Conservation (phyloP, 148 eudicot genomes). For the Polygonum maritimum region DNA sequence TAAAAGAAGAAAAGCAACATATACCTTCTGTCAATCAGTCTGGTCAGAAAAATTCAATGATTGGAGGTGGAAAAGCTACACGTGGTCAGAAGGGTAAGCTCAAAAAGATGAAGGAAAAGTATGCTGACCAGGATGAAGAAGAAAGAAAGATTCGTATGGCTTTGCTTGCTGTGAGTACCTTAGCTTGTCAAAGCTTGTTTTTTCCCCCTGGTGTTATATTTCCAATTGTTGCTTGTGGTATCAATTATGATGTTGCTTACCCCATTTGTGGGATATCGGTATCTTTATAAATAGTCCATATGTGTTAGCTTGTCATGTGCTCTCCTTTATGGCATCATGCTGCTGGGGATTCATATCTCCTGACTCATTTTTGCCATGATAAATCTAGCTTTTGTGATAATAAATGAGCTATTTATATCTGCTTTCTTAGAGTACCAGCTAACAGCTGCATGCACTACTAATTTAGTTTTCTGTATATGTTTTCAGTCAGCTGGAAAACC, state of each 20-base stretch:
- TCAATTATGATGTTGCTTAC: not conserved
- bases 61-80: constrained; percentile 53
- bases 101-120: constrained; percentile 94
- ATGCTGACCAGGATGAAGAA: constrained; percentile 95
- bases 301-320: not conserved
- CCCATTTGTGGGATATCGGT: not conserved
- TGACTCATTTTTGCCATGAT: not conserved
- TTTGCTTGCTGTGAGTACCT: constrained; percentile 74
- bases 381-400: not conserved
- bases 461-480: constrained; percentile 12
- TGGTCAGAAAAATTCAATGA: constrained; percentile 32
- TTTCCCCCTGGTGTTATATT: not conserved
- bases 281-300: not conserved
- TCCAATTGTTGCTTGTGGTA: not conserved
- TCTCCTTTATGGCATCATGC: not conserved
- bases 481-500: constrained; percentile 68
- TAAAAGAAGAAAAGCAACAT: constrained; percentile 28
- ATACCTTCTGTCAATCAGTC: constrained; percentile 24
- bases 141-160: constrained; percentile 91
- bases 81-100: constrained; percentile 96
- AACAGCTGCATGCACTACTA: not conserved
- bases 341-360: constrained; percentile 1
- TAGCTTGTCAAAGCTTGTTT: not conserved
- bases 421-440: not conserved
- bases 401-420: not conserved